Percentiles rank a stretch among this genome's conserved stretches.
phyloP scores from a whole-genome alignment of 2,329 filamentous ascomycete genomes.

The Raffaelea deltoideospora region DNA sequence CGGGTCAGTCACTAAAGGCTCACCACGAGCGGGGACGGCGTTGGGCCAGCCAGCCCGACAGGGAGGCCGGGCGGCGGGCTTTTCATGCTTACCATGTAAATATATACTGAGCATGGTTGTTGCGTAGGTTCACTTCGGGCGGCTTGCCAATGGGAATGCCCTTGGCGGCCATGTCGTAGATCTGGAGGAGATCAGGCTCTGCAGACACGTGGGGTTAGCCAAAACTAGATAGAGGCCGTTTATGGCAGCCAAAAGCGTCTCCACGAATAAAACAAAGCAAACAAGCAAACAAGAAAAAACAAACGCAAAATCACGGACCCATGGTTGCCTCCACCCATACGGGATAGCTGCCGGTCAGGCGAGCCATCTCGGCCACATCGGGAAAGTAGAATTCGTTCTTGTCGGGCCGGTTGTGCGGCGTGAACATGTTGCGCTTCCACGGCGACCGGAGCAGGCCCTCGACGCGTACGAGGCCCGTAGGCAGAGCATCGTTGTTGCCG shows the following conservation, averaged over 20 bases:
- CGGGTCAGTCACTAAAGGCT: background rate
- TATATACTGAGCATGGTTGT: constrained; percentile 97
- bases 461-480: constrained; percentile 56
- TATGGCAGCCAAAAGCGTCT: background rate
- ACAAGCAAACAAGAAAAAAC: background rate
- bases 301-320: constrained; percentile 36
- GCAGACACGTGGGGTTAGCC: constrained; percentile 4
- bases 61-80: background rate
- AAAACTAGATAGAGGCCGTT: too few relatives aligned
- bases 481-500: constrained; percentile 51
- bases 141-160: constrained; percentile 82
- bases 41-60: constrained; percentile 4
- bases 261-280: background rate
- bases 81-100: constrained; percentile 70
- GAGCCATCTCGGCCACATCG: constrained; percentile 84
- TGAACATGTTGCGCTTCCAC: constrained; percentile 97
- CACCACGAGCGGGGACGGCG: background rate
- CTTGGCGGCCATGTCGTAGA: constrained; percentile 59
- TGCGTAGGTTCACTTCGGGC: constrained; percentile 81
- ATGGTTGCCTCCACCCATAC: constrained; percentile 96
- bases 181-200: constrained; percentile 67
- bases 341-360: constrained; percentile 62
- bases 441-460: constrained; percentile 77
- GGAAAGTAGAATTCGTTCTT: constrained; percentile 87
- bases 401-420: constrained; percentile 74